Evolutionary conservation across 768 basidiomycete genomes (phyloP).

Genomic region (Naganishia vaughanmartiniae): DNA sequence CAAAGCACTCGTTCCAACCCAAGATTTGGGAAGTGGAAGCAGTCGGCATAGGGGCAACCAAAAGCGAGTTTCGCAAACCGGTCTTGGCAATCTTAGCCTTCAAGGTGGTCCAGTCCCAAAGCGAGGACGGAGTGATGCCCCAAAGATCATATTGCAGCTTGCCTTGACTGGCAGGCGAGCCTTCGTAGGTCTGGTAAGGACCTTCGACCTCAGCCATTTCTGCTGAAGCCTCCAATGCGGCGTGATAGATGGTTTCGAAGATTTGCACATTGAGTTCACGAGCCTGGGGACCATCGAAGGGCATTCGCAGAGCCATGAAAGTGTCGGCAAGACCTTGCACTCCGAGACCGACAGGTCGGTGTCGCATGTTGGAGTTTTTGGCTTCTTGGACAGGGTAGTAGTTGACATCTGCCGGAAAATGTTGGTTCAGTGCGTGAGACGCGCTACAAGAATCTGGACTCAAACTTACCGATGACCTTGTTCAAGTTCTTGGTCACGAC

Average conservation of each 20-base stretch:
- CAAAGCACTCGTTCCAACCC: conserved; percentile 98
- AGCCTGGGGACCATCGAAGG: conserved; percentile 86
- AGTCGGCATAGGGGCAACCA: conserved; percentile 97
- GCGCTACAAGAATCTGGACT: not conserved
- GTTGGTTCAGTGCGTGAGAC: conserved; percentile 32
- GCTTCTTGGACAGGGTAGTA: conserved; percentile 94
- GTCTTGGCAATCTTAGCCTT: conserved; percentile 78
- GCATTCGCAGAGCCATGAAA: conserved; percentile 94
- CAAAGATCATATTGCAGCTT: conserved; percentile 92
- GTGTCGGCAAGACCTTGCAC: conserved; percentile 97
- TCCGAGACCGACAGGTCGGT: conserved; percentile 94
- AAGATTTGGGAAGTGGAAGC: conserved; percentile 97
- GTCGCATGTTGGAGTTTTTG: conserved; percentile 87
- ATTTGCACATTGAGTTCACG: conserved; percentile 88
- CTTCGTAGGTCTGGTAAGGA: conserved; percentile 82
- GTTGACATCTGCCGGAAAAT: conserved; percentile 58
- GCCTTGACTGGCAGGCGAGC: conserved; percentile 84
- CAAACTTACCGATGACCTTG: conserved; percentile 70
- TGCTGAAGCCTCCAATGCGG: conserved; percentile 80
- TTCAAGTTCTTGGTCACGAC: conserved; percentile 92
- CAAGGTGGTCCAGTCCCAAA: conserved; percentile 91
- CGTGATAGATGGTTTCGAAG: conserved; percentile 99
- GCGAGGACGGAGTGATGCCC: conserved; percentile 79
- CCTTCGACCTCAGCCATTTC: conserved; percentile 79
- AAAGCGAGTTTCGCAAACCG: conserved; percentile 84